Base-by-base conservation (phyloP, 331 rosid genomes). In the Ulmus americana region DNA sequence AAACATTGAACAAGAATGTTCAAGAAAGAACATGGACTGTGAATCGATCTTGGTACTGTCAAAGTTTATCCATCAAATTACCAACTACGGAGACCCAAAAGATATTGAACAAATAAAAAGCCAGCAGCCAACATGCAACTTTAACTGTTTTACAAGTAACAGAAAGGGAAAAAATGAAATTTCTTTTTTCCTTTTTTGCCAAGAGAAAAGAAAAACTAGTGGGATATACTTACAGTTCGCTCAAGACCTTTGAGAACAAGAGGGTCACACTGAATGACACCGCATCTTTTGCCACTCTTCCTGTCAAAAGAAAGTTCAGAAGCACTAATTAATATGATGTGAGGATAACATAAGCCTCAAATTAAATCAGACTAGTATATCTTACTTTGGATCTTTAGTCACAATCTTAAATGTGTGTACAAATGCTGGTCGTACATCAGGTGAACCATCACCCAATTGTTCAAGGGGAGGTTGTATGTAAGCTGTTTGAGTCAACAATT, bases 351-450 rank as follows among this genome's bases (percentile, higher is more conserved):
- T 59, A 71, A 70, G 55, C 44, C 8, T 8, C 42, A 76, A 52
- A 54, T 65, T 39, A 53, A 64, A 15, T 58, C 68, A 77, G 63
- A 61, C 18, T 43, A 70, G 59, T 20, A 59, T 61, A 71, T 52
- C 87, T 80, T 78, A 94, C 98, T 18, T 68, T 74, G 79, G 70
- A 18, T 77, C 81, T 52, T 50, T 76, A 61, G 11, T 28, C 72
- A 67, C 61, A 38, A 81, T 82, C 81, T 10, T 84, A 58, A 82
- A 63, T 39, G 90, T 69, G 85, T 89, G 98, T 15, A 77, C 59
- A 74, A 94, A 94, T 77, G 97, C 95, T 68, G 98, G 98, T 22
- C 82, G 91, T 74, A 89, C 77, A 72, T 89, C 95, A 71, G 75
- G 91, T 49, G 90, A 81, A 60, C 74, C 71, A 64, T 94, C 98